These are phyloP conservation scores for Neurospora discreta DNA, from an alignment of 495 filamentous ascomycete genomes.

Conservation along the genomic window DNA sequence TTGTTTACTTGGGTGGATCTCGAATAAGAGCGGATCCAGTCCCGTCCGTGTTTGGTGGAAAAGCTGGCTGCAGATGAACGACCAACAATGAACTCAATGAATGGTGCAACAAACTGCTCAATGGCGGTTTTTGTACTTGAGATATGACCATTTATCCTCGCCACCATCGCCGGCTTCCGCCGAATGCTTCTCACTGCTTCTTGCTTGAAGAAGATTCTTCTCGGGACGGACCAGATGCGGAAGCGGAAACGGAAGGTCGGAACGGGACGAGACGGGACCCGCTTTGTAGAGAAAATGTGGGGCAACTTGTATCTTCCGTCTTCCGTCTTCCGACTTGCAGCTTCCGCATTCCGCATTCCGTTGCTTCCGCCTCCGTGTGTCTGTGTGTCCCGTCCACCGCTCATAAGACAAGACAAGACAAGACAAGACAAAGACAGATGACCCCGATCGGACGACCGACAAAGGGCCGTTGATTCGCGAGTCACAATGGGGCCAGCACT, in stretches of 20 bases:
- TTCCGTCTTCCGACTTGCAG: constrained; percentile 10
- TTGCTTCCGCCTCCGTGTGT: not conserved
- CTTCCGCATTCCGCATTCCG: constrained; percentile 12
- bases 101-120: not conserved
- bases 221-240: not conserved
- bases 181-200: not conserved
- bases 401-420: not conserved
- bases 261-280: not conserved
- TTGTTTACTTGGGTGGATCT: not conserved
- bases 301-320: not conserved
- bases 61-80: not conserved
- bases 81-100: not conserved
- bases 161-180: not conserved
- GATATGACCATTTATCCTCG: not conserved
- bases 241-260: not conserved
- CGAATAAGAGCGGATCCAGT: not conserved
- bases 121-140: not conserved
- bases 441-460: not conserved
- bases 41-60: not conserved
- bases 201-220: not conserved
- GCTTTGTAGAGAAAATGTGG: not conserved
- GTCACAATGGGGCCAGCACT: not conserved
- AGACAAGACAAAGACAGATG: too few relatives aligned
- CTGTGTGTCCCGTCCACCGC: not conserved
- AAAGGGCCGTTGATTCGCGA: not conserved